Evolutionary conservation across 2,329 filamentous ascomycete genomes (phyloP), one percentile per base, ranked within the genome.

Genomic region (Magnaporthiopsis rhizophila): DNA sequence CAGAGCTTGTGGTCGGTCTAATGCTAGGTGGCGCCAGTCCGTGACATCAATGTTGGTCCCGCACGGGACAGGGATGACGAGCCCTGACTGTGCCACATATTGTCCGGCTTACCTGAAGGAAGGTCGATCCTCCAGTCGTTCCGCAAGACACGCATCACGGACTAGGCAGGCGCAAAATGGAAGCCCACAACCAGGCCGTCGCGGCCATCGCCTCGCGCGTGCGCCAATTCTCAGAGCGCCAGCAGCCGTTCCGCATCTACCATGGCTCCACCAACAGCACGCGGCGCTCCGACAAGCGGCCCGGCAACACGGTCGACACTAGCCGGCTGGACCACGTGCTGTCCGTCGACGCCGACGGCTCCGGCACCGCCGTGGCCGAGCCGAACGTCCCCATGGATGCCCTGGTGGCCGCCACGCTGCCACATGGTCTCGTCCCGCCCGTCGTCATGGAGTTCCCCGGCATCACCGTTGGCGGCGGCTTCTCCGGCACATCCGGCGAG

Each of bases 231-330:
- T 72, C 80, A 63, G 70, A 74, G 3, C 72, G 69, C 9, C 73
- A 77, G 65, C 73, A 78, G 71, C 83, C 87, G 2, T 92, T 90
- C 74, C 83, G 89, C n/a, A 87, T 92, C 71, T 89, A 86, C 69
- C 89, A 92, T 75, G 90, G 90, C 66, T 86, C 88, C 0, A 92
- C 89, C 32, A 92, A 91, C 76, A 90, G 86, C 74, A 92, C 90
- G 53, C 86, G 90, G 9, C 81, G 82, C 32, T 80, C 80, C 9
- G 75, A 78, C 26, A 79, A 80, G 36, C 75, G 74, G 59, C 72
- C 74, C 15, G 79, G 81, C 71, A 84, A 83, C 69, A 83, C 86
- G 12, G 79, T 93, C 64, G 88, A 91, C 73, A 91, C 88, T 53
- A 88, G 86, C 74, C 71, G 72, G 4, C 81, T 93, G 12, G 81